phyloP scores from a whole-genome alignment of 75 land plant genomes.

The Picea sitchensis region DNA sequence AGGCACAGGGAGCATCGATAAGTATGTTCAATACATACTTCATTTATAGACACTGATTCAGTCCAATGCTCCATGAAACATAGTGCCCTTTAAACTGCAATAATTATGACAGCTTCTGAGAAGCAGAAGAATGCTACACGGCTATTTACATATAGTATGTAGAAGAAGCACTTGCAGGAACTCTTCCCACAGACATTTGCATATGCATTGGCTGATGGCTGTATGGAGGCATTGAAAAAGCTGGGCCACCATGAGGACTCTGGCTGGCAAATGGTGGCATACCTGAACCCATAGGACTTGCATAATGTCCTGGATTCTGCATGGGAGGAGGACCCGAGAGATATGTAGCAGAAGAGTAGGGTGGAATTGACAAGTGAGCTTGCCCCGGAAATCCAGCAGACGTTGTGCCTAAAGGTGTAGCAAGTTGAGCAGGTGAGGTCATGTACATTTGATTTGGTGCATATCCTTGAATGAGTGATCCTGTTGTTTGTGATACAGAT shows the following conservation, averaged over 20 bases:
- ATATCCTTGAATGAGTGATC: not conserved
- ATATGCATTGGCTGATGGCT: not conserved
- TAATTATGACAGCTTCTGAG: not conserved
- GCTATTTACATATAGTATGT: not conserved
- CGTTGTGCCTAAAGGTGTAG: not conserved
- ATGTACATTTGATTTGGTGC: constrained; percentile 4
- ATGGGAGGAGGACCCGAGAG: not conserved
- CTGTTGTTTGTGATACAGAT: not conserved
- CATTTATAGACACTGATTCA: too few relatives aligned
- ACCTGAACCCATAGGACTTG: not conserved
- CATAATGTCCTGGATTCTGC: not conserved
- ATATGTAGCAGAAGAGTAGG: not conserved
- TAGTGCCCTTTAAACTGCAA: too few relatives aligned
- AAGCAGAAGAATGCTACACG: not conserved
- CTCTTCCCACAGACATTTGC: not conserved
- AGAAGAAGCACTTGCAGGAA: not conserved
- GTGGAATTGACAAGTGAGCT: not conserved
- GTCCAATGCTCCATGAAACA: too few relatives aligned
- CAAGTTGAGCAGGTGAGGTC: not conserved
- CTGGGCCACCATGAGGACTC: not conserved
- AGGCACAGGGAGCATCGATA: too few relatives aligned
- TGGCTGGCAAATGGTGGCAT: not conserved
- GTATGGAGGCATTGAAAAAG: not conserved
- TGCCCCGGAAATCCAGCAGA: not conserved
- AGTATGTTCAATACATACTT: too few relatives aligned